Percentiles rank a stretch among this genome's conserved stretches.
These are phyloP conservation scores for Asterella californica DNA, from an alignment of 225 moss, liverwort and hornwort genomes.

Conservation along the genomic window DNA sequence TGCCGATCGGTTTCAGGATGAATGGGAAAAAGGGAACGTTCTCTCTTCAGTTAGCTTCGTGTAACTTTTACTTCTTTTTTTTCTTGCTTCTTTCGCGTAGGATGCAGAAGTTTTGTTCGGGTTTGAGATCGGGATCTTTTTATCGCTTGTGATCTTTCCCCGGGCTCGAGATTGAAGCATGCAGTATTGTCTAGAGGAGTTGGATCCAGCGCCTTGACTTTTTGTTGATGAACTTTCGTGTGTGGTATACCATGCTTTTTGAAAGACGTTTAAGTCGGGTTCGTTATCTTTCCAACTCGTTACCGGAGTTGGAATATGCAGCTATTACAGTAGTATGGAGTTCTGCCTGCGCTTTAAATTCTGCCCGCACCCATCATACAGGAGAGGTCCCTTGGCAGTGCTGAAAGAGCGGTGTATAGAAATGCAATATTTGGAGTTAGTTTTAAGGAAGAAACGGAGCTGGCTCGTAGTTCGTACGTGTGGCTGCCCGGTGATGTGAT, in stretches of 20 bases:
- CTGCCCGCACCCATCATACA: no score
- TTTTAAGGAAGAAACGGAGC: background rate
- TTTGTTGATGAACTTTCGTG: background rate
- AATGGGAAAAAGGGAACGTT: no score
- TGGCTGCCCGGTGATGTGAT: background rate
- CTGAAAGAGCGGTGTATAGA: no score
- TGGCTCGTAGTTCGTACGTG: background rate
- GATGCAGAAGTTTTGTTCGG: background rate
- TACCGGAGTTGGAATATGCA: background rate
- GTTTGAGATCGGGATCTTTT: background rate
- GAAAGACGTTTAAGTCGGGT: background rate
- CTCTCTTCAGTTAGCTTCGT: background rate
- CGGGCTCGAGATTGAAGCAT: background rate
- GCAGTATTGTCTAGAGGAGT: background rate
- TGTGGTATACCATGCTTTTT: background rate
- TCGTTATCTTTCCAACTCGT: background rate
- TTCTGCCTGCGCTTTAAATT: background rate
- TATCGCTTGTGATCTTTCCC: background rate
- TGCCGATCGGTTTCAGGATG: no score
- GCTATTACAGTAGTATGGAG: background rate
- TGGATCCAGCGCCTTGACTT: background rate
- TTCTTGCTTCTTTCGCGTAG: background rate
- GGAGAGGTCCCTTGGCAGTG: no score
- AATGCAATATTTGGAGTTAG: background rate
- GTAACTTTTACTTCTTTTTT: background rate